A percentile compares a stretch with the other conserved stretches of the same genome.
These are phyloP conservation scores for Emergomyces pasteurianus DNA, from an alignment of 2,329 filamentous ascomycete species.

Conservation along the genomic window DNA sequence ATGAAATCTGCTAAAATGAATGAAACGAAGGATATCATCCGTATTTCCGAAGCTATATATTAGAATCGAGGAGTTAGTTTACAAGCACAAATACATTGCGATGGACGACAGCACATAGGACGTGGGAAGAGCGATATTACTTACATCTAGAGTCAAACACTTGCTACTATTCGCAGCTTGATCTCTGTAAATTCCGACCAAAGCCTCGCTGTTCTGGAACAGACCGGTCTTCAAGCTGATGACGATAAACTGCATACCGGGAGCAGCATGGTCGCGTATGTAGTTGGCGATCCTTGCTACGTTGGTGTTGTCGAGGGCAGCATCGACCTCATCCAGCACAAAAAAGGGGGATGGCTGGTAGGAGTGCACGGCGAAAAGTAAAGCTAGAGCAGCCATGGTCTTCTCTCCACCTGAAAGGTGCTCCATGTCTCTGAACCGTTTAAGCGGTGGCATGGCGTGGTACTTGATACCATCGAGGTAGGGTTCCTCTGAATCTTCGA, in stretches of 20 bases:
- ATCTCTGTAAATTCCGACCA: conserved; percentile 92
- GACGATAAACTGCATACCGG: conserved; percentile 98
- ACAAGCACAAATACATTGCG: not conserved
- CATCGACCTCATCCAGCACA: conserved; percentile 94
- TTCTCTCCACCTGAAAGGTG: conserved; percentile 95
- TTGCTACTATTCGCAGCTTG: conserved; percentile 87
- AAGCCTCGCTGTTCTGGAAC: conserved; percentile 90
- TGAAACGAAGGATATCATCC: conserved; percentile 1
- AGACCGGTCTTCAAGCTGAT: conserved; percentile 91
- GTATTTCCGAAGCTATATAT: conserved; percentile 13
- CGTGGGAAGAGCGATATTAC: conserved; percentile 29
- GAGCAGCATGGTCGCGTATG: conserved; percentile 82
- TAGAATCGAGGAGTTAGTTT: not conserved
- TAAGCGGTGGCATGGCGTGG: conserved; percentile 95
- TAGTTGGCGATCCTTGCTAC: conserved; percentile 95
- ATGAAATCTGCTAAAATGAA: not conserved
- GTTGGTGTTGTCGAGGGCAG: conserved; percentile 95
- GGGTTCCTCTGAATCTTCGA: conserved; percentile 91
- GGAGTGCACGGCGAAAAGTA: conserved; percentile 91
- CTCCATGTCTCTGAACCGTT: conserved; percentile 98
- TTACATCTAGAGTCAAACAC: conserved; percentile 88
- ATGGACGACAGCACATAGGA: not conserved
- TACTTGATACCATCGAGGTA: conserved; percentile 96
- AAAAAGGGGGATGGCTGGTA: conserved; percentile 96
- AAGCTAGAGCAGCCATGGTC: conserved; percentile 93